Evolutionary conservation across 2,329 filamentous ascomycete species (phyloP).

Genomic region (Septoria petroselini): DNA sequence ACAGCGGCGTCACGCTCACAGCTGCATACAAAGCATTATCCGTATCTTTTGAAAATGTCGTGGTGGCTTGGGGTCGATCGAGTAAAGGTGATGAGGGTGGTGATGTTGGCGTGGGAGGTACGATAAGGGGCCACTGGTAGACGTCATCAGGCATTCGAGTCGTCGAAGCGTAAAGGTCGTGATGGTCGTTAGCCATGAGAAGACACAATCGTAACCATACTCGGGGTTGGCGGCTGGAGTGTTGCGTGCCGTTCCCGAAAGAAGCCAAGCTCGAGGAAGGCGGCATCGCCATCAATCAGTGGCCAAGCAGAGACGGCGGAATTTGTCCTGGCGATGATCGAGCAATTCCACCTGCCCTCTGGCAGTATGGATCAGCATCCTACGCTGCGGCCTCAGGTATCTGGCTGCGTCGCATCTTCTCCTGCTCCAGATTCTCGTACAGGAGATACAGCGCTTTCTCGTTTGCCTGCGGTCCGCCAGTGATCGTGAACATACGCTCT

Average conservation of each 20-base stretch:
- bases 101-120: conserved; percentile 7
- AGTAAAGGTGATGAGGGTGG: conserved; percentile 10
- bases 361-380: conserved; percentile 26
- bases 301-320: conserved; percentile 16
- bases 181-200: conserved; percentile 31
- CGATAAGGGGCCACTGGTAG: conserved; percentile 18
- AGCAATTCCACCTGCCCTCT: conserved; percentile 2
- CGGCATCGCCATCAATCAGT: conserved; percentile 7
- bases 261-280: background rate
- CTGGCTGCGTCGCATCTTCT: conserved; percentile 97
- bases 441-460: conserved; percentile 93
- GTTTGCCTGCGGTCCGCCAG: conserved; percentile 88
- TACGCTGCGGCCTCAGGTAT: conserved; percentile 48
- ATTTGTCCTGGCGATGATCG: conserved; percentile 6
- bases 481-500: conserved; percentile 99
- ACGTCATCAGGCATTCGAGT: conserved; percentile 29
- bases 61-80: conserved; percentile 12
- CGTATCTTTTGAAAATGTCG: conserved; percentile 15
- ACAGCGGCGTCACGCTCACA: conserved; percentile 6
- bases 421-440: conserved; percentile 97
- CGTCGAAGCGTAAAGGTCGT: conserved; percentile 31
- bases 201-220: conserved; percentile 24
- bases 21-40: conserved; percentile 16
- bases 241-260: conserved; percentile 3
- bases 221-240: background rate